Percentiles rank a stretch among this genome's conserved stretches.
Evolutionary conservation across 768 basidiomycete genomes (phyloP).

Genomic region (Rhodotorula graminis): DNA sequence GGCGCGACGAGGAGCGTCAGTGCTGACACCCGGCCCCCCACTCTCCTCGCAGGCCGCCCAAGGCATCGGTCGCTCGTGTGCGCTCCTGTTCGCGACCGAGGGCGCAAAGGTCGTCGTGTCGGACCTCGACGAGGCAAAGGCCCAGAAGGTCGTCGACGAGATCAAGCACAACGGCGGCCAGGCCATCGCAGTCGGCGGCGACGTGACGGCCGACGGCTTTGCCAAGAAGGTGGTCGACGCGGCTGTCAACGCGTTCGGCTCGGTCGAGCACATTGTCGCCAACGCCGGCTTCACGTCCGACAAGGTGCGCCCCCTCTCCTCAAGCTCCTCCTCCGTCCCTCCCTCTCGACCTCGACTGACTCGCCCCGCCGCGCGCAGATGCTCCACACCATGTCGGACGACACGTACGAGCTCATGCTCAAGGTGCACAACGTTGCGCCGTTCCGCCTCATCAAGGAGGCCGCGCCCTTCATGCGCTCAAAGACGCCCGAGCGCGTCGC

Average conservation of each 20-base stretch:
- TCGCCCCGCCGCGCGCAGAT: constrained; percentile 55
- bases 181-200: constrained; percentile 67
- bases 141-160: constrained; percentile 63
- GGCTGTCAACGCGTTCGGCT: constrained; percentile 69
- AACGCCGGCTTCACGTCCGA: constrained; percentile 52
- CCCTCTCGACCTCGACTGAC: background rate
- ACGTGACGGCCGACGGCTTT: constrained; percentile 80
- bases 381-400: constrained; percentile 65
- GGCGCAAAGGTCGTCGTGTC: constrained; percentile 83
- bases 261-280: constrained; percentile 82
- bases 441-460: constrained; percentile 75
- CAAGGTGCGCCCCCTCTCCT: background rate
- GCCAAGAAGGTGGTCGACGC: constrained; percentile 70
- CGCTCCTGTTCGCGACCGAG: constrained; percentile 73
- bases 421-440: constrained; percentile 82
- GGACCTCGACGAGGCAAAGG: constrained; percentile 73
- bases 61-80: constrained; percentile 73
- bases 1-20: background rate
- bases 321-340: too few relatives aligned
- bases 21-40: background rate
- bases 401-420: constrained; percentile 73
- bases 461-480: constrained; percentile 72
- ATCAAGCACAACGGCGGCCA: constrained; percentile 69
- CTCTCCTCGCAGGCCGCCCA: constrained; percentile 44
- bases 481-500: constrained; percentile 60